phyloP scores from a whole-genome alignment of 306 rosid species.

The Rubus parviflorus region DNA sequence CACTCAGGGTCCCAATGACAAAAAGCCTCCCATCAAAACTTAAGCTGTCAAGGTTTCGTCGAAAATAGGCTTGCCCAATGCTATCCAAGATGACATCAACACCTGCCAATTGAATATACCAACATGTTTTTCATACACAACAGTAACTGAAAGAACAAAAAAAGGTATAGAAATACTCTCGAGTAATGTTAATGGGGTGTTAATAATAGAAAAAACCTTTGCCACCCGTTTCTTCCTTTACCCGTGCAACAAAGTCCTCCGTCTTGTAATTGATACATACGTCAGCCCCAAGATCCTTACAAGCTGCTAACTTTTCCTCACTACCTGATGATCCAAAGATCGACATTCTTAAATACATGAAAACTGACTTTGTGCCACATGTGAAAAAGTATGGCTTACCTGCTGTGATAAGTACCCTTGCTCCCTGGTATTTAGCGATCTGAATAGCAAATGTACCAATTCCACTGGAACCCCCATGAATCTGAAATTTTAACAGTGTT shows the following conservation, averaged over 20 bases:
- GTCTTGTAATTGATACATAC: slow-evolving; percentile 89
- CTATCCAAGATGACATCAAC: slow-evolving; percentile 94
- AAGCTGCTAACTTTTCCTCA: slow-evolving; percentile 73
- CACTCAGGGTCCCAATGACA: slow-evolving; percentile 71
- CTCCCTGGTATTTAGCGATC: slow-evolving; percentile 78
- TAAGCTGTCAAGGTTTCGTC: slow-evolving; percentile 75
- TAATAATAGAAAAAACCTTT: slow-evolving; percentile 52
- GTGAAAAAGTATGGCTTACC: slow-evolving; percentile 40
- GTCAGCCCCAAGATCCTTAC: slow-evolving; percentile 84
- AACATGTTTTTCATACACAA: not conserved
- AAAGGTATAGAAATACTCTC: slow-evolving; percentile 9
- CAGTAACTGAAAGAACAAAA: slow-evolving; percentile 5
- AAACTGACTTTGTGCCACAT: not conserved
- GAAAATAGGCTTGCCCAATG: slow-evolving; percentile 75
- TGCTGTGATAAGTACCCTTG: slow-evolving; percentile 78
- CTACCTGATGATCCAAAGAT: slow-evolving; percentile 55
- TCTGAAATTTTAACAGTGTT: slow-evolving; percentile 41
- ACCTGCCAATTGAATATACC: slow-evolving; percentile 48
- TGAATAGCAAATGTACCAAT: slow-evolving; percentile 97
- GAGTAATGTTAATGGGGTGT: not conserved
- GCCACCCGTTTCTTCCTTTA: slow-evolving; percentile 89
- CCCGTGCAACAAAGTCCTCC: slow-evolving; percentile 77
- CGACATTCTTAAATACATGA: slow-evolving; percentile 16
- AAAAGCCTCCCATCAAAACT: slow-evolving; percentile 86
- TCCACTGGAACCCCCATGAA: slow-evolving; percentile 98